Conservation (phyloP, 2,329 filamentous ascomycete species). For the Seiridium cupressi region DNA sequence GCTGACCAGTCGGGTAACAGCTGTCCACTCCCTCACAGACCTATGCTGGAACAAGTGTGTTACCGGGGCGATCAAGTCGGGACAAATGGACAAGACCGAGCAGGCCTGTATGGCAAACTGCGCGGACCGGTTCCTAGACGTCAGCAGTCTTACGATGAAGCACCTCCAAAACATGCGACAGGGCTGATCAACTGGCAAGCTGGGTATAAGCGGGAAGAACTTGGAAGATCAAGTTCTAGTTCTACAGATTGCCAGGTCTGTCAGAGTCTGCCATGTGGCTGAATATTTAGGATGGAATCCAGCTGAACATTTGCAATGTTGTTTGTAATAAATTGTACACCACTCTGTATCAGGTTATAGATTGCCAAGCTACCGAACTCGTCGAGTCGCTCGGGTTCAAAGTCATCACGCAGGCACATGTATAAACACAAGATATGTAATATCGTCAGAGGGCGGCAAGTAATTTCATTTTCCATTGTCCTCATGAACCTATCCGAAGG, state of each 20-base stretch:
- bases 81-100: slow-evolving; percentile 73
- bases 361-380: neutral
- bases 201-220: too few species aligned
- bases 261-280: too few species aligned
- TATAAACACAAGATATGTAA: neutral
- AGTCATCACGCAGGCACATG: neutral
- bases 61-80: slow-evolving; percentile 67
- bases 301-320: too few species aligned
- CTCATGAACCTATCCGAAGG: slow-evolving; percentile 29
- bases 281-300: too few species aligned
- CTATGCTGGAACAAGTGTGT: slow-evolving; percentile 96
- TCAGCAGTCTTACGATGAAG: slow-evolving; percentile 80
- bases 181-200: slow-evolving; percentile 2
- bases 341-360: neutral
- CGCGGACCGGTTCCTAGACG: slow-evolving; percentile 89
- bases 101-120: slow-evolving; percentile 87
- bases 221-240: too few species aligned
- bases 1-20: slow-evolving; percentile 26
- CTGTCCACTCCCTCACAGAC: slow-evolving; percentile 59
- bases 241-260: too few species aligned
- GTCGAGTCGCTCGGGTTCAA: neutral
- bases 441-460: slow-evolving; percentile 16
- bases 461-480: slow-evolving; percentile 30
- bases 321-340: neutral
- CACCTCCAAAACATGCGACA: slow-evolving; percentile 67